A percentile compares a stretch with the other conserved stretches of the same genome.
These are phyloP conservation scores for Solanum piurae DNA, from an alignment of 257 asterid species.

Conservation along the genomic window DNA sequence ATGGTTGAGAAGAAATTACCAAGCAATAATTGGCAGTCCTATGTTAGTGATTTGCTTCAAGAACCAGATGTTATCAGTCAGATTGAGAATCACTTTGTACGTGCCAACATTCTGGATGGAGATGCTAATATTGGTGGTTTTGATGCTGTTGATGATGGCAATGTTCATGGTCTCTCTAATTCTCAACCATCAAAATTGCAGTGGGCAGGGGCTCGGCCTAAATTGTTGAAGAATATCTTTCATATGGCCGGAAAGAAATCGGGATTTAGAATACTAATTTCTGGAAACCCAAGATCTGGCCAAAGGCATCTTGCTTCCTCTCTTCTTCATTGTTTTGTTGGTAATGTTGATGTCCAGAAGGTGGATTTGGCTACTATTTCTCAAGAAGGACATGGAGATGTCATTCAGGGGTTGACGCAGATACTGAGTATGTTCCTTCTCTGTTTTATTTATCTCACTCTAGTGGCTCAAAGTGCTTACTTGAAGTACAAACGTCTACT, in stretches of 20 bases:
- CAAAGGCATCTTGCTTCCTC: conserved; percentile 93
- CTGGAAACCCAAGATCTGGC: conserved; percentile 80
- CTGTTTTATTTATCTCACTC: background rate
- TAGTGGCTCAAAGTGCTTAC: background rate
- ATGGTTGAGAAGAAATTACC: conserved; percentile 32
- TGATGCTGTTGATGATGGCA: conserved; percentile 22
- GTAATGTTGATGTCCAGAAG: conserved; percentile 70
- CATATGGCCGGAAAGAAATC: conserved; percentile 30
- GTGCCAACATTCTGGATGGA: conserved; percentile 38
- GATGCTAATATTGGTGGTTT: conserved; percentile 24
- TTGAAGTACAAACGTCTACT: background rate
- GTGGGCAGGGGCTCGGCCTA: conserved; percentile 35
- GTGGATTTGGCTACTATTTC: conserved; percentile 84
- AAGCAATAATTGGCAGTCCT: conserved; percentile 70
- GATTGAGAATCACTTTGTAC: conserved; percentile 53
- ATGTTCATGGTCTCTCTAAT: conserved; percentile 26
- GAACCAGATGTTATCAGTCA: conserved; percentile 43
- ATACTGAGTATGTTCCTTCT: conserved; percentile 59
- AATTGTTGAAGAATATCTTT: conserved; percentile 26
- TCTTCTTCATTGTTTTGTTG: conserved; percentile 86
- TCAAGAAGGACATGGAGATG: conserved; percentile 94
- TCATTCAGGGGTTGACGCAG: conserved; percentile 70
- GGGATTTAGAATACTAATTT: conserved; percentile 76
- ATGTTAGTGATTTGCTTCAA: conserved; percentile 53
- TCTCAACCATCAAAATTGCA: conserved; percentile 40